A percentile compares a stretch with the other conserved stretches of the same genome.
phyloP scores from a whole-genome alignment of 2,329 filamentous ascomycete species.

The Epichloe glyceriae region DNA sequence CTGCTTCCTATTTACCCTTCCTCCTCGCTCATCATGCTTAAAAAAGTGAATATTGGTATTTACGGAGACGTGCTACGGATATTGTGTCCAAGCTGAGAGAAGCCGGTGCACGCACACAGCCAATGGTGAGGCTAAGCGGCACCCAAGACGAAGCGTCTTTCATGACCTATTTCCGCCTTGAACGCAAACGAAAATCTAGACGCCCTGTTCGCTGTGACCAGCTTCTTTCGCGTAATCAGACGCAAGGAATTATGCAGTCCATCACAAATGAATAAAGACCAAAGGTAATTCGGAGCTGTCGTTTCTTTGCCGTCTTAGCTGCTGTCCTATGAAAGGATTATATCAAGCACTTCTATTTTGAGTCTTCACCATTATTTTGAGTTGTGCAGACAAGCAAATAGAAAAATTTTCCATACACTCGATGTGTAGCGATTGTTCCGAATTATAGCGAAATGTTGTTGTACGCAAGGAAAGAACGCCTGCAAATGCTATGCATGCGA shows the following conservation, averaged over 20 bases:
- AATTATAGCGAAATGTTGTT: not conserved
- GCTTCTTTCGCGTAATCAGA: not conserved
- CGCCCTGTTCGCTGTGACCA: slow-evolving; percentile 13
- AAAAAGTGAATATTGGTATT: not conserved
- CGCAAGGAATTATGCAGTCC: not conserved
- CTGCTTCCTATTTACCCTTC: not conserved
- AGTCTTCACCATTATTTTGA: not conserved
- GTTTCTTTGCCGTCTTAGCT: too few species aligned
- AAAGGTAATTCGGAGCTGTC: not conserved
- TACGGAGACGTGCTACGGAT: not conserved
- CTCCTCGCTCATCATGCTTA: not conserved
- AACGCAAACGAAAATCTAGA: not conserved
- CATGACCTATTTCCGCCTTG: too few species aligned
- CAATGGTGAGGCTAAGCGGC: not conserved
- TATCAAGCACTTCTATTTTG: too few species aligned
- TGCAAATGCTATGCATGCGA: slow-evolving; percentile 4
- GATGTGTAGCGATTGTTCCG: not conserved
- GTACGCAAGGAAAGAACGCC: slow-evolving; percentile 2
- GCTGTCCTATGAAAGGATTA: too few species aligned
- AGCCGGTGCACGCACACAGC: not conserved
- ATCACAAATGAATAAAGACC: not conserved
- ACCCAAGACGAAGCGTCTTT: too few species aligned
- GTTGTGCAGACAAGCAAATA: not conserved
- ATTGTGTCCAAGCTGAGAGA: not conserved
- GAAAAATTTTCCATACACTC: not conserved